Evolutionary conservation across 345 rosid species (phyloP), one percentile per base, ranked within the genome.

Genomic region (Isatis tinctoria): DNA sequence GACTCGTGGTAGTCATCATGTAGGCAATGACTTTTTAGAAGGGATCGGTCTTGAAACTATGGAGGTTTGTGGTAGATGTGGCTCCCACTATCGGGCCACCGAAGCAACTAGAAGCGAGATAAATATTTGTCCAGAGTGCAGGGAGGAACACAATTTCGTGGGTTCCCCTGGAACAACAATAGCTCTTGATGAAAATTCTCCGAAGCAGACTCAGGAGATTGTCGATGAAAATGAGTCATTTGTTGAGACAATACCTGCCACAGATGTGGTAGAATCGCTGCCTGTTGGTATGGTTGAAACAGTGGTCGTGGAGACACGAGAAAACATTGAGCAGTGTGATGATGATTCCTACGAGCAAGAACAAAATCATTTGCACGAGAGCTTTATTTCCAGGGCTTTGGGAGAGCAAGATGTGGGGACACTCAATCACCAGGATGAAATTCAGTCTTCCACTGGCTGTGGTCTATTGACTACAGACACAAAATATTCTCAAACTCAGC

Each of bases 81-180:
- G 92, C 67, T 74, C 82, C 72, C 67, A 60, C 61, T 92, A 87
- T 81, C 68, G 14, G 66, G 83, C 63, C 66, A 72, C 69, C 32
- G 86, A 81, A 75, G 79, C 57, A 51, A 57, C 67, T 65, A 84
- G 82, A 71, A 72, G 40, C 64, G 87, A 87, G 44, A 63, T 67
- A 67, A 60, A 78, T 72, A 85, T 90, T 65, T 95, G 99, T 83
- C 79, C 79, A 36, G 87, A 88, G 70, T 95, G 99, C 86, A 70
- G 79, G 65, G 78, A 73, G 81, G 82, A 82, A 77, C 79, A 76
- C 56, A 70, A 58, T 72, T 57, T 83, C 30, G 78, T 37, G 37
- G 67, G 41, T 73, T 62, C 69, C 65, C 56, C 70, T 41, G 88
- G 77, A 75, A 70, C 74, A 60, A 43, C 48, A 53, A 43, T 41